Conservation (phyloP, 805 yeast genomes). For the Barnettozyma sp. region DNA sequence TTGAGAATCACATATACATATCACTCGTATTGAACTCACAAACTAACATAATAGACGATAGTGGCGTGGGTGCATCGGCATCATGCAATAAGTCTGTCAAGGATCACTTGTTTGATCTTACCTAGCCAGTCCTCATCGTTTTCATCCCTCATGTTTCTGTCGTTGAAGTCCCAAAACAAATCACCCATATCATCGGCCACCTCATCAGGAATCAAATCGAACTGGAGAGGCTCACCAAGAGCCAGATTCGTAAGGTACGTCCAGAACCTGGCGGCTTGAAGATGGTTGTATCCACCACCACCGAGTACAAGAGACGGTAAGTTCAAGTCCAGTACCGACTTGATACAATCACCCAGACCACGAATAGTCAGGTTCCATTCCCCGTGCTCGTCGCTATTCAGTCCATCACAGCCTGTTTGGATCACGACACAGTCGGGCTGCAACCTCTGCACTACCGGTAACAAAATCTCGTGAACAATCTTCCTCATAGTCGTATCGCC, state of each 20-base stretch:
- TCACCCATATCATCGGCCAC: constrained; percentile 38
- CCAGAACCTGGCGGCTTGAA: constrained; percentile 57
- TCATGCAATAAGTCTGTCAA: constrained; percentile 7
- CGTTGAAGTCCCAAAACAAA: constrained; percentile 41
- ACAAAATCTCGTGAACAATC: constrained; percentile 35
- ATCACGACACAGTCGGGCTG: constrained; percentile 50
- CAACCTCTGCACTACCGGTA: constrained; percentile 34
- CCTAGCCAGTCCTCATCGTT: constrained; percentile 28
- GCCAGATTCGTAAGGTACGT: constrained; percentile 30
- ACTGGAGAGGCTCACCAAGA: constrained; percentile 19
- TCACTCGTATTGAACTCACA: too few relatives aligned
- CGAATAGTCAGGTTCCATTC: constrained; percentile 65
- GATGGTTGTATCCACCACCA: constrained; percentile 71
- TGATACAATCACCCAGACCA: constrained; percentile 37
- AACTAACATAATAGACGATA: too few relatives aligned
- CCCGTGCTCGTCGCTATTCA: constrained; percentile 51
- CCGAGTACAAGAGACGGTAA: constrained; percentile 49
- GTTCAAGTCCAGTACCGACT: constrained; percentile 22
- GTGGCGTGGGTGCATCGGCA: too few relatives aligned
- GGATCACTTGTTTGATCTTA: constrained; percentile 4
- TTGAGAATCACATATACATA: too few relatives aligned
- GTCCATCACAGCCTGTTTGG: constrained; percentile 72
- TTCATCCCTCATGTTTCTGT: constrained; percentile 28
- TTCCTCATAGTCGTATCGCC: constrained; percentile 36
- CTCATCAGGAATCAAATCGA: constrained; percentile 50